These are phyloP conservation scores for Pelargonium nanum DNA, from an alignment of 345 rosid species.

Conservation along the genomic window DNA sequence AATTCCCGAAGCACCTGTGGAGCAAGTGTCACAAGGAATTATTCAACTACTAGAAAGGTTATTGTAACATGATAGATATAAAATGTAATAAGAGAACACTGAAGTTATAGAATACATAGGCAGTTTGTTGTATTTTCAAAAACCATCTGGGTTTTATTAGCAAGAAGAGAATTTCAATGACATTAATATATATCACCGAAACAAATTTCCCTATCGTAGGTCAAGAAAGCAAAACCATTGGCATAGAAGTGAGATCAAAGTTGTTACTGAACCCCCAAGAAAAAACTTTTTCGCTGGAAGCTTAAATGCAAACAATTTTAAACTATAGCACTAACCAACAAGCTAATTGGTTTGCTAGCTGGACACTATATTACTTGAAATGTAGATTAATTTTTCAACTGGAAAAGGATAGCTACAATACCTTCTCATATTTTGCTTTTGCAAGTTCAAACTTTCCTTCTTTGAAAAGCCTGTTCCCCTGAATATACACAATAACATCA, in stretches of 20 bases:
- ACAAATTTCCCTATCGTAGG: too few species aligned
- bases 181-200: too few species aligned
- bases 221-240: too few species aligned
- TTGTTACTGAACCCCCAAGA: too few species aligned
- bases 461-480: constrained; percentile 93
- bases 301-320: background rate
- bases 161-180: background rate
- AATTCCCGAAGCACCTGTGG: constrained; percentile 83
- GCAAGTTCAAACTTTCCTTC: constrained; percentile 96
- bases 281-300: too few species aligned
- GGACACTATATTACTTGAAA: background rate
- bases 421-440: constrained; percentile 93
- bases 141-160: background rate
- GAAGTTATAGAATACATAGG: background rate
- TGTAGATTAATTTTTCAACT: background rate
- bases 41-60: background rate
- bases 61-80: background rate
- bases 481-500: constrained; percentile 24
- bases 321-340: background rate
- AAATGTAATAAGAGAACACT: background rate
- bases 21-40: background rate
- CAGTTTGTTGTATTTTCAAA: too few species aligned
- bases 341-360: too few species aligned
- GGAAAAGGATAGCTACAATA: constrained; percentile 13
- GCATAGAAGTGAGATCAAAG: too few species aligned